These are phyloP conservation scores for Talaromyces sp. DNA, from an alignment of 2,329 filamentous ascomycete genomes.

Conservation along the genomic window DNA sequence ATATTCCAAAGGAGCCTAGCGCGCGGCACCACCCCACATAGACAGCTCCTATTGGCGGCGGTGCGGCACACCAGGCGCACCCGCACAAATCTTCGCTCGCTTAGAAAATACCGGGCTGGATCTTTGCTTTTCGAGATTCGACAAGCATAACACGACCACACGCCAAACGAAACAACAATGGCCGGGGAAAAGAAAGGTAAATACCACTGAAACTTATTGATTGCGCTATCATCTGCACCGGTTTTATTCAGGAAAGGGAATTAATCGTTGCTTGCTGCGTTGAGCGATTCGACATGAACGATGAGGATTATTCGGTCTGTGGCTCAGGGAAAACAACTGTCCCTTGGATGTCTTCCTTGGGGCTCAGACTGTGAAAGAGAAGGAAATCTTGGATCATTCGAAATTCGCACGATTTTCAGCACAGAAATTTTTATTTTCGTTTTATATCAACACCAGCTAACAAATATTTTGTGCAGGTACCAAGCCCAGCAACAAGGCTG, in stretches of 20 bases:
- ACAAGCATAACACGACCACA: constrained; percentile 17
- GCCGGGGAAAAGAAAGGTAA: constrained; percentile 43
- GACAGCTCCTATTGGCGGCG: constrained; percentile 15
- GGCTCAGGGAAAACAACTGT: background rate
- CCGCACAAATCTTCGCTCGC: constrained; percentile 13
- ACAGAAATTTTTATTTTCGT: constrained; percentile 30
- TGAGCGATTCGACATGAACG: background rate
- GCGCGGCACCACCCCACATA: background rate
- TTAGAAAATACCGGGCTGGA: constrained; percentile 8
- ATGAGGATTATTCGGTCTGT: background rate
- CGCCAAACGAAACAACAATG: constrained; percentile 39
- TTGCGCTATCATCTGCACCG: constrained; percentile 11
- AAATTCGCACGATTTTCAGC: constrained; percentile 18
- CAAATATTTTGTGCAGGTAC: constrained; percentile 4
- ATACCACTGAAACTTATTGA: background rate
- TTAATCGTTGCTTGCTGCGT: background rate
- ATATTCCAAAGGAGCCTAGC: background rate
- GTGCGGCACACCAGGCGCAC: constrained; percentile 6
- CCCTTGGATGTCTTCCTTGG: background rate
- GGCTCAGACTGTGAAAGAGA: background rate
- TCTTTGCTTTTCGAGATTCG: constrained; percentile 9
- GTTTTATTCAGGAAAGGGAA: background rate
- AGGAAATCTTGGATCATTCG: background rate
- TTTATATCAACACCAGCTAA: constrained; percentile 5
- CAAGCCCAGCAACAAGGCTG: constrained; percentile 63